Base-by-base conservation (phyloP, 108 stramenopile genomes). In the Seminavis robusta region DNA sequence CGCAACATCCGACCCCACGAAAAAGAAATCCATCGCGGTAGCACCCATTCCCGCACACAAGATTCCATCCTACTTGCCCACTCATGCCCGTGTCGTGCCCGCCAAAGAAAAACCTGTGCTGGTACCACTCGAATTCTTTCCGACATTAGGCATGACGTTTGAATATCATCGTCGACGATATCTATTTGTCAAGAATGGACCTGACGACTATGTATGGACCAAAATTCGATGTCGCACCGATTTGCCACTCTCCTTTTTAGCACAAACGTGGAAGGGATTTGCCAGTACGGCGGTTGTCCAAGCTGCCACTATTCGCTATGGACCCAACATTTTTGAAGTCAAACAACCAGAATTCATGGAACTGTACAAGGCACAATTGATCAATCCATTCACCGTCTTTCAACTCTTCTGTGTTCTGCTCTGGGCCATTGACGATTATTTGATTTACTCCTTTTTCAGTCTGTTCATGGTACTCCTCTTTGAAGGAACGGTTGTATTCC, bases 351-450 rank as follows among this genome's bases (percentile, higher is more conserved):
- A 85, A 4, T 98, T 98, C 57, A 52, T 60, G 58, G 95, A 96
- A 44, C 56, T 98, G 67, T 98, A 97, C 86, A 90, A 92, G 74
- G 66, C 73, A 36, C 98, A 98, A 65, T 65, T 98, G 21, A 65
- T 96, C 40, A 86, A 73, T 50, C 96, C 94, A 5, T 92, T 96
- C 73, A 90, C 90, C 0, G 92, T 95, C 15, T 97, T 97, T 71
- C 96, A 95, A 74, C 62, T 95, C 10, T 95, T 93, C 59, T 90
- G 85, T 52, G 88, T 88, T 31, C 58, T 93, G 1, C 60, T 98
- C 25, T 98, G 98, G 96, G 74, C 94, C 74, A 70, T 98, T 55
- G 98, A 98, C 70, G 86, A 93, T 44, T 97, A 94, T 82, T 95
- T 96, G 93, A 80, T 86, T 53, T 95, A 94, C 59, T 81, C 78